Evolutionary conservation across 108 stramenopile species (phyloP).

Genomic region (Thalassiosira profunda): DNA sequence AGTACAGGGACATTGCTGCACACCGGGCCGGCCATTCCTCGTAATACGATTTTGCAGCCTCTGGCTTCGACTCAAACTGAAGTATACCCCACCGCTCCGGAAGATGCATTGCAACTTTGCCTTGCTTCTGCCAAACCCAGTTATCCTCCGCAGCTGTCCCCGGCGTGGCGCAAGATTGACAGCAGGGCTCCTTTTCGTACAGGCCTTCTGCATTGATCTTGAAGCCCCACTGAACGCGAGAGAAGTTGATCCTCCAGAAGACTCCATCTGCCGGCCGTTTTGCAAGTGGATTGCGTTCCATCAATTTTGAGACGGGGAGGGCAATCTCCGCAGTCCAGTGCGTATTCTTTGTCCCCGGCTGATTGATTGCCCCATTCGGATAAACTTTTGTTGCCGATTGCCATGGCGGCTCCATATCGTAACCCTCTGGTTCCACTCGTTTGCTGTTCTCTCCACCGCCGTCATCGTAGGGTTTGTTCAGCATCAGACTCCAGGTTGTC

Average conservation of each 20-base stretch:
- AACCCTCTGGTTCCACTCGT: slow-evolving; percentile 73
- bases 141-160: slow-evolving; percentile 42
- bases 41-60: slow-evolving; percentile 19
- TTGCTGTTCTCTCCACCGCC: slow-evolving; percentile 80
- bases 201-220: slow-evolving; percentile 17
- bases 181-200: slow-evolving; percentile 41
- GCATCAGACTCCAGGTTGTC: slow-evolving; percentile 87
- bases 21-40: slow-evolving; percentile 70
- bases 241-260: slow-evolving; percentile 50
- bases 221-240: slow-evolving; percentile 51
- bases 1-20: slow-evolving; percentile 88
- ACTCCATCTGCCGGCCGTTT: slow-evolving; percentile 29
- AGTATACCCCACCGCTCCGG: slow-evolving; percentile 44
- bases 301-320: slow-evolving; percentile 40
- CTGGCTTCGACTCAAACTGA: slow-evolving; percentile 32
- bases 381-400: slow-evolving; percentile 28
- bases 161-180: slow-evolving; percentile 33
- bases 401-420: slow-evolving; percentile 69
- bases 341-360: slow-evolving; percentile 28
- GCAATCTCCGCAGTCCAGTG: slow-evolving; percentile 50
- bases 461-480: slow-evolving; percentile 89
- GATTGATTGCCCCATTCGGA: slow-evolving; percentile 36
- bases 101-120: slow-evolving; percentile 42
- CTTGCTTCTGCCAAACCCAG: slow-evolving; percentile 44
- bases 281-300: slow-evolving; percentile 19